Evolutionary conservation across 1,284 basidiomycete species (phyloP).

Genomic region (Sporisorium exsertum): DNA sequence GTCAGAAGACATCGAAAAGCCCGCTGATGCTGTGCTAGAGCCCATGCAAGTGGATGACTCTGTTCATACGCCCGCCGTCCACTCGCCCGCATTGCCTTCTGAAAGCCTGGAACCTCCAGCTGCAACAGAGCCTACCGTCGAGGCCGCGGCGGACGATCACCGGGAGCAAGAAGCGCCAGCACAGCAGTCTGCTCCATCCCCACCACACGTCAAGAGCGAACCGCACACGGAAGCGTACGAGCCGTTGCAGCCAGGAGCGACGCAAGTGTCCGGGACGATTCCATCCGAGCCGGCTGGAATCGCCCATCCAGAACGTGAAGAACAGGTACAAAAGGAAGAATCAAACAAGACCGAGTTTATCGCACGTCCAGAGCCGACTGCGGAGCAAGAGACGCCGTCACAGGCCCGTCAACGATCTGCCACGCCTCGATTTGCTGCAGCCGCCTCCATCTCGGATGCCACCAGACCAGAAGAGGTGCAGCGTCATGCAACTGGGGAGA

Average conservation of each 20-base stretch:
- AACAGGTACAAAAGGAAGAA: not conserved
- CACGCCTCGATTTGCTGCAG: not conserved
- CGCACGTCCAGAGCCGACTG: not conserved
- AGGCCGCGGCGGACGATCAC: not conserved
- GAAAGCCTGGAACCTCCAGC: conserved; percentile 14
- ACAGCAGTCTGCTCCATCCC: not conserved
- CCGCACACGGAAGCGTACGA: conserved; percentile 10
- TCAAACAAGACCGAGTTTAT: not conserved
- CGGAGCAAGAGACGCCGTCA: not conserved
- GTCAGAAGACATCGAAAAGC: not conserved
- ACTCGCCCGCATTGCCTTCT: conserved; percentile 29
- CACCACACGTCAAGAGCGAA: conserved; percentile 19
- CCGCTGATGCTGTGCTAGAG: conserved; percentile 7
- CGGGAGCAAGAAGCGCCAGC: not conserved
- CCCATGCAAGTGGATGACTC: conserved; percentile 38
- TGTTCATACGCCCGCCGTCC: conserved; percentile 33
- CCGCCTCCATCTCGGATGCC: not conserved
- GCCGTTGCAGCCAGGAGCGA: conserved; percentile 1
- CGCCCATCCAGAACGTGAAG: not conserved
- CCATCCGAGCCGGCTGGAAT: not conserved
- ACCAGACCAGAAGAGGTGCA: conserved; percentile 10
- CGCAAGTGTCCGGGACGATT: not conserved
- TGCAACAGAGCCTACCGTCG: not conserved
- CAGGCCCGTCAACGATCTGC: conserved; percentile 12
- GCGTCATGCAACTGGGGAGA: conserved; percentile 2